These are phyloP conservation scores for Trichoderma atroviride DNA, from an alignment of 2,329 filamentous ascomycete genomes.

Conservation along the genomic window DNA sequence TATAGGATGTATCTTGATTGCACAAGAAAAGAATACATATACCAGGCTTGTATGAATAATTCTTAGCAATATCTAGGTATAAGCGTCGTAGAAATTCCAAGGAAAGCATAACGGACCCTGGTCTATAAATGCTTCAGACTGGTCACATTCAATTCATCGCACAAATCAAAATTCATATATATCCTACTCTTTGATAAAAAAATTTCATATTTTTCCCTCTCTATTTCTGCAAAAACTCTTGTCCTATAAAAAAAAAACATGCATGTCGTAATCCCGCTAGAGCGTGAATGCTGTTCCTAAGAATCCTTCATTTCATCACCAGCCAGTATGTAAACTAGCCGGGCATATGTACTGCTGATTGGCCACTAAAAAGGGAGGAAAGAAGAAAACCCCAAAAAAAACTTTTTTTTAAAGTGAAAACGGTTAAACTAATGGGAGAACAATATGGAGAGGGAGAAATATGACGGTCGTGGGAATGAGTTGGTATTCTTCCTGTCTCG, in stretches of 20 bases:
- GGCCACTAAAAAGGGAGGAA: background rate
- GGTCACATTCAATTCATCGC: background rate
- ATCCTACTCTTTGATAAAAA: background rate
- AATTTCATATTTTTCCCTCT: background rate
- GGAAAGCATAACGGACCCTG: background rate
- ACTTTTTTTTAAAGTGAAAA: conserved; percentile 16
- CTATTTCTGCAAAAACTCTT: conserved; percentile 17
- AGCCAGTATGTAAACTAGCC: background rate
- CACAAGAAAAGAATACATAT: background rate
- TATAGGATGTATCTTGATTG: background rate
- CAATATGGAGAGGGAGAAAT: background rate
- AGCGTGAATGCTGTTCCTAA: conserved; percentile 20
- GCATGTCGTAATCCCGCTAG: conserved; percentile 25
- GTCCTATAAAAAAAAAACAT: conserved; percentile 23
- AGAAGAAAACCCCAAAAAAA: conserved; percentile 19
- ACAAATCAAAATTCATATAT: background rate
- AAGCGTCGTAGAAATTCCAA: background rate
- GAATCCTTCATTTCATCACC: conserved; percentile 25
- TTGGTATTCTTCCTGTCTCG: background rate
- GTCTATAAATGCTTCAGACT: background rate
- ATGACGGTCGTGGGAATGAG: background rate
- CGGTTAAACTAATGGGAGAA: background rate
- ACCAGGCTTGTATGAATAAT: background rate
- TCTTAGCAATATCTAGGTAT: background rate
- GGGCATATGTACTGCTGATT: conserved; percentile 17